Evolutionary conservation across 768 basidiomycete genomes (phyloP).

Genomic region (Tulasnella calospora): DNA sequence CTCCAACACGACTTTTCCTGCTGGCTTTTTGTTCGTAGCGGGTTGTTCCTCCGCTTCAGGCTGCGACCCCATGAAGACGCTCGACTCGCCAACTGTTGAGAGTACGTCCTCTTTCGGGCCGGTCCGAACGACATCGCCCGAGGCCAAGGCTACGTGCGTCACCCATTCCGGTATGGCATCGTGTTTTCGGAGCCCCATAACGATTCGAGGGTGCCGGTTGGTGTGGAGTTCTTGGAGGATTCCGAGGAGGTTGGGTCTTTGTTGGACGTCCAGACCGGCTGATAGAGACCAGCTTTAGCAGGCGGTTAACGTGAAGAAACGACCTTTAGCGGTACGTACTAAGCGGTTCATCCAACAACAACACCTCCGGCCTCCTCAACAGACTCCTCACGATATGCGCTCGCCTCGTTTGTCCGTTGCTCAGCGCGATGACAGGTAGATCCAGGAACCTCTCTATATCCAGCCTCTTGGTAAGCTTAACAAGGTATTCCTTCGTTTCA

Average conservation of each 20-base stretch:
- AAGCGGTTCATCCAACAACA: slow-evolving; percentile 88
- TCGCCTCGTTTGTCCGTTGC: slow-evolving; percentile 86
- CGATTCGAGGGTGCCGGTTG: slow-evolving; percentile 50
- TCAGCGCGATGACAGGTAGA: slow-evolving; percentile 75
- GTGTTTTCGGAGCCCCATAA: slow-evolving; percentile 63
- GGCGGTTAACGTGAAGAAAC: background rate
- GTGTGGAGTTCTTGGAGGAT: slow-evolving; percentile 55
- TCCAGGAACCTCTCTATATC: slow-evolving; percentile 63
- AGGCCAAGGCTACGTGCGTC: slow-evolving; percentile 58
- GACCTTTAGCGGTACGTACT: slow-evolving; percentile 47
- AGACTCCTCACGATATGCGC: slow-evolving; percentile 79
- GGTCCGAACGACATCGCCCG: slow-evolving; percentile 46
- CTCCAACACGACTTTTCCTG: slow-evolving; percentile 49
- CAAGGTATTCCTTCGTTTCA: slow-evolving; percentile 39
- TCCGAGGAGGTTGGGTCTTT: slow-evolving; percentile 51
- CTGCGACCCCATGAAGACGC: background rate
- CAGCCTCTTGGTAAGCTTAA: slow-evolving; percentile 52
- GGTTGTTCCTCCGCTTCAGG: slow-evolving; percentile 29
- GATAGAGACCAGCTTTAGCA: background rate
- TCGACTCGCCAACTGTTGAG: background rate
- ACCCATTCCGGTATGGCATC: slow-evolving; percentile 71
- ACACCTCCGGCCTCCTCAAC: slow-evolving; percentile 60
- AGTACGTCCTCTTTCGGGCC: slow-evolving; percentile 46
- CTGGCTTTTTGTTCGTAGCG: background rate
- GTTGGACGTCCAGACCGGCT: slow-evolving; percentile 74